A percentile compares a stretch with the other conserved stretches of the same genome.
phyloP scores from a whole-genome alignment of 2,329 filamentous ascomycete species.

The Claviceps fusiformis region DNA sequence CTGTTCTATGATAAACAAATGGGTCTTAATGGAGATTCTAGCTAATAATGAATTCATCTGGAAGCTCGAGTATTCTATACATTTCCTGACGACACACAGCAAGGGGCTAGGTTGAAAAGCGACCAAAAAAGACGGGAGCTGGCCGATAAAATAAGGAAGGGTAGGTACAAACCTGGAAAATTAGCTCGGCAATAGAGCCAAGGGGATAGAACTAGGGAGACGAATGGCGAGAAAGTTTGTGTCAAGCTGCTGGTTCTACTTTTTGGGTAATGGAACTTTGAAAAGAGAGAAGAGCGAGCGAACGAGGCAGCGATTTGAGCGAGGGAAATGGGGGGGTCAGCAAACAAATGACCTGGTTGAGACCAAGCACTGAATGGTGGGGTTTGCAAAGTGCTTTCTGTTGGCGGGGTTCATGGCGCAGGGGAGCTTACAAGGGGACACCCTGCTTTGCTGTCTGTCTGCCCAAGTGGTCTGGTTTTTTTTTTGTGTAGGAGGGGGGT shows the following conservation, averaged over 20 bases:
- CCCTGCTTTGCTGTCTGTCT: neutral
- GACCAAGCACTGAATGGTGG: neutral
- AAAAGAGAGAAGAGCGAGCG: neutral
- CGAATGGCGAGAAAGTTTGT: neutral
- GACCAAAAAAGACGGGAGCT: neutral
- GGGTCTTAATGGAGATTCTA: neutral
- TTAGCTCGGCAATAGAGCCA: neutral
- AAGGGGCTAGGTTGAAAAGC: neutral
- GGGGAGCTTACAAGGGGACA: neutral
- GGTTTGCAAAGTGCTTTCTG: neutral
- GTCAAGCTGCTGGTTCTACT: neutral
- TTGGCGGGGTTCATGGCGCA: neutral
- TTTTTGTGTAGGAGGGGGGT: neutral
- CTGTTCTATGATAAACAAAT: slow-evolving; percentile 1
- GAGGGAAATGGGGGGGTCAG: neutral
- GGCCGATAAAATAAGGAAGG: neutral
- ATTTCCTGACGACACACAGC: neutral
- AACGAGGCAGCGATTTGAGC: neutral
- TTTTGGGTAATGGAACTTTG: neutral
- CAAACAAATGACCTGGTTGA: slow-evolving; percentile 1
- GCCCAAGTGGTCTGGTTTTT: neutral
- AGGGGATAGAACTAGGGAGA: neutral
- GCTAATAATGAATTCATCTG: neutral
- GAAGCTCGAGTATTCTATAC: neutral
- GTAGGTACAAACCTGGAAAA: neutral